Conservation (phyloP, 2,329 filamentous ascomycete species). For the Nemania abortiva region DNA sequence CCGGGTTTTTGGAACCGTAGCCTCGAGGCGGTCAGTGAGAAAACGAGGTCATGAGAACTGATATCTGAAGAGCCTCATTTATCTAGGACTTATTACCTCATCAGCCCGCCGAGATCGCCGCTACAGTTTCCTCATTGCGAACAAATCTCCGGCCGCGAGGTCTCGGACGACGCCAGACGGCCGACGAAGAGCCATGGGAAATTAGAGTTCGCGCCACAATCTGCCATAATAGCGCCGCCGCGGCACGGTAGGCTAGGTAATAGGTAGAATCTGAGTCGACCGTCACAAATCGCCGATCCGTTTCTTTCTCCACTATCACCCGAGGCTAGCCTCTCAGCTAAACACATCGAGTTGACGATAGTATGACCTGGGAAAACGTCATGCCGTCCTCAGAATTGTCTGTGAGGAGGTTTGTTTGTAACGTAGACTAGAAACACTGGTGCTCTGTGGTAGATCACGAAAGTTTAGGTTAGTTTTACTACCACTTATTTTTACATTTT, state of each 20-base stretch:
- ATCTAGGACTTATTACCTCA: not conserved
- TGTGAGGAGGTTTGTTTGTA: not conserved
- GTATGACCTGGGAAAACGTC: constrained; percentile 30
- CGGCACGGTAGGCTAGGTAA: constrained; percentile 21
- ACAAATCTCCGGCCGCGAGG: not conserved
- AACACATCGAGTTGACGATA: constrained; percentile 24
- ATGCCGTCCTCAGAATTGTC: constrained; percentile 12
- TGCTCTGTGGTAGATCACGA: not conserved
- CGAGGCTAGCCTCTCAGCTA: constrained; percentile 11
- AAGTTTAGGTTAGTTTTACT: constrained; percentile 9
- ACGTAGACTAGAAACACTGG: not conserved
- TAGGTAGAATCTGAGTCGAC: constrained; percentile 22
- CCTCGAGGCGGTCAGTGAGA: not conserved
- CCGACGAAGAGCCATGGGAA: not conserved
- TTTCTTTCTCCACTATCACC: constrained; percentile 22
- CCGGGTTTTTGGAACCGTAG: not conserved
- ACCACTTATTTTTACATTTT: not conserved
- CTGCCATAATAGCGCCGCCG: constrained; percentile 12
- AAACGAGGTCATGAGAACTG: not conserved
- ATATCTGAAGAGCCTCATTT: not conserved
- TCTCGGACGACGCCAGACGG: not conserved
- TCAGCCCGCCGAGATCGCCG: not conserved
- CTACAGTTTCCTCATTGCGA: not conserved
- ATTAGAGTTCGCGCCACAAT: constrained; percentile 26
- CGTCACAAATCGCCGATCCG: constrained; percentile 27